Evolutionary conservation across 768 basidiomycete genomes (phyloP).

Genomic region (Arthromyces matolae): DNA sequence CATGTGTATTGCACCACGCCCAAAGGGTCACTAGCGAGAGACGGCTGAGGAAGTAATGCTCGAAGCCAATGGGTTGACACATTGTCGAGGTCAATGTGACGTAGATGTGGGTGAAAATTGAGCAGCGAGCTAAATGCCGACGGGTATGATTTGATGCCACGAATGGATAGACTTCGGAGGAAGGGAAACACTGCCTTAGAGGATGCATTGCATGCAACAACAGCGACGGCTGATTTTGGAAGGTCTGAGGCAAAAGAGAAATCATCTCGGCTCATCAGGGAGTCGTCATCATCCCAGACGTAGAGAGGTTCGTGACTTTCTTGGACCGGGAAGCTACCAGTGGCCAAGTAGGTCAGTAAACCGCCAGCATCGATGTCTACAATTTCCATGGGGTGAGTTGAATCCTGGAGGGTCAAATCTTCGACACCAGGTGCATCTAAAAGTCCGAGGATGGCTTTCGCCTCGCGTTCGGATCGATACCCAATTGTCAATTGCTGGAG

Average conservation of each 20-base stretch:
- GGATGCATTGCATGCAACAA: not conserved
- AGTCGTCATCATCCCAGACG: constrained; percentile 5
- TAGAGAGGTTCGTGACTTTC: constrained; percentile 13
- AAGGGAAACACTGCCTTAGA: constrained; percentile 22
- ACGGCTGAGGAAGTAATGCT: constrained; percentile 26
- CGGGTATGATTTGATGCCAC: constrained; percentile 34
- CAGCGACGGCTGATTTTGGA: not conserved
- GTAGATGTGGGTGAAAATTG: constrained; percentile 25
- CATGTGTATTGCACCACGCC: constrained; percentile 13
- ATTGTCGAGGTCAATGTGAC: constrained; percentile 30
- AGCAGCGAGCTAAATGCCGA: constrained; percentile 30
- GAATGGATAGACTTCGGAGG: constrained; percentile 33
- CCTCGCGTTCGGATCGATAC: constrained; percentile 39
- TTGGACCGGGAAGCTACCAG: constrained; percentile 24
- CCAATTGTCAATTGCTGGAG: constrained; percentile 40
- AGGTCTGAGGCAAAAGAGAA: no score
- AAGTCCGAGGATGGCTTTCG: constrained; percentile 34
- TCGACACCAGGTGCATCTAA: constrained; percentile 38
- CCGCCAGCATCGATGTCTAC: constrained; percentile 38
- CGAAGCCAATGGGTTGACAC: constrained; percentile 32
- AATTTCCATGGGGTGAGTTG: constrained; percentile 36
- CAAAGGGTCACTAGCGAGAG: constrained; percentile 4
- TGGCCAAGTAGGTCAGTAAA: constrained; percentile 35
- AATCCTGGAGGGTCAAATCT: constrained; percentile 42
- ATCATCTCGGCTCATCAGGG: no score